phyloP scores from a whole-genome alignment of 768 basidiomycete species.

The Xerocomellus amylosporus region DNA sequence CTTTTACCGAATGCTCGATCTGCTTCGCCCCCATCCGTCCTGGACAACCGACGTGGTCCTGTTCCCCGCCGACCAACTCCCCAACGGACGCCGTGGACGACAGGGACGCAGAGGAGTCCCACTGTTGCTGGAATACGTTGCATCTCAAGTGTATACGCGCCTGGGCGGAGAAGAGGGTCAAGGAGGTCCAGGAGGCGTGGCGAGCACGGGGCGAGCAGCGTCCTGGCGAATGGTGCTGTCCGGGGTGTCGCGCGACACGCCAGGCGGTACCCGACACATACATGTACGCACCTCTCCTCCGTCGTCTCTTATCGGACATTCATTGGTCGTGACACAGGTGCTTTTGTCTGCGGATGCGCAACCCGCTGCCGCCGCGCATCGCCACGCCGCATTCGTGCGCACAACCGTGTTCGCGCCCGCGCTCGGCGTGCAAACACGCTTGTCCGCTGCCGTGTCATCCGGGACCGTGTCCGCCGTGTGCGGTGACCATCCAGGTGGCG shows the following conservation, averaged over 20 bases:
- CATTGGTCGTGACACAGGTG: conserved; percentile 48
- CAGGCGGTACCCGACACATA: conserved; percentile 62
- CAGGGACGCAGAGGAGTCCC: conserved; percentile 31
- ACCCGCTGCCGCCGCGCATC: conserved; percentile 67
- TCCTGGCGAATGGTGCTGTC: conserved; percentile 87
- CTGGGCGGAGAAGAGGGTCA: conserved; percentile 84
- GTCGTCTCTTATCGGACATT: neutral
- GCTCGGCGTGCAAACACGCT: conserved; percentile 67
- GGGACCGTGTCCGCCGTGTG: conserved; percentile 94
- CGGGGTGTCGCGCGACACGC: conserved; percentile 86
- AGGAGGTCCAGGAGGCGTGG: conserved; percentile 72
- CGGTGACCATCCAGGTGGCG: conserved; percentile 66
- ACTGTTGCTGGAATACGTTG: conserved; percentile 88
- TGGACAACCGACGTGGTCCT: conserved; percentile 83
- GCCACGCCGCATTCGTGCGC: conserved; percentile 79
- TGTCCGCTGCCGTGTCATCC: conserved; percentile 90
- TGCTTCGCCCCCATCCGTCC: conserved; percentile 83
- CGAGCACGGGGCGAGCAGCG: conserved; percentile 63
- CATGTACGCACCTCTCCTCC: conserved; percentile 39
- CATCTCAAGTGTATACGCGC: conserved; percentile 86
- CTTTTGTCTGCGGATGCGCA: conserved; percentile 74
- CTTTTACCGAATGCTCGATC: conserved; percentile 76
- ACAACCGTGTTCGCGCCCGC: conserved; percentile 59
- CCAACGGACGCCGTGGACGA: neutral
- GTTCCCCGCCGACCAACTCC: conserved; percentile 50